phyloP scores from a whole-genome alignment of 352 stramenopile genomes.

The Phytophthora rubi region DNA sequence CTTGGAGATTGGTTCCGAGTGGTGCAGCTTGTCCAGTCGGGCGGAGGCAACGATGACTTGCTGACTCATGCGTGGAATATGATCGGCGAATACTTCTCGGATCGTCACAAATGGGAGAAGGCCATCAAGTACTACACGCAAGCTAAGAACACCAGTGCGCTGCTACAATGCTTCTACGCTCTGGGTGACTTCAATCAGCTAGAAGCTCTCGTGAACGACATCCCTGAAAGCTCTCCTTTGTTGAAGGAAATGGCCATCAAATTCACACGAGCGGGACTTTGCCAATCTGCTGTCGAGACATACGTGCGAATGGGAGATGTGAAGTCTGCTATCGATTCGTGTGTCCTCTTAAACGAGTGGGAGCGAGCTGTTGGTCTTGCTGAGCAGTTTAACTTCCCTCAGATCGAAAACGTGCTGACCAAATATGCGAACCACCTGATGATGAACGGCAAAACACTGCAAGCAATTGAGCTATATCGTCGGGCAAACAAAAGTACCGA shows the following conservation, averaged over 20 bases:
- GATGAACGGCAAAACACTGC: conserved; percentile 84
- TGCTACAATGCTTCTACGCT: conserved; percentile 92
- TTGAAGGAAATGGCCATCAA: conserved; percentile 88
- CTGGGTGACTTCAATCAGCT: conserved; percentile 91
- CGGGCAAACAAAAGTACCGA: conserved; percentile 93
- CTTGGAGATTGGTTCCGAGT: conserved; percentile 95
- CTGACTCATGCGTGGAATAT: conserved; percentile 86
- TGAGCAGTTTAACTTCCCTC: conserved; percentile 92
- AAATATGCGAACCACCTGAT: conserved; percentile 91
- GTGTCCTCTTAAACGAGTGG: conserved; percentile 94
- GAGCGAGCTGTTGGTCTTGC: conserved; percentile 90
- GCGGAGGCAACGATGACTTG: conserved; percentile 83
- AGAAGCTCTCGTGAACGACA: conserved; percentile 80
- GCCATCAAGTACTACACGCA: conserved; percentile 93
- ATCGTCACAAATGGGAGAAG: conserved; percentile 93
- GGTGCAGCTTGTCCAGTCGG: conserved; percentile 81
- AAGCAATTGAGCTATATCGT: conserved; percentile 93
- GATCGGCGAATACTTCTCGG: conserved; percentile 92
- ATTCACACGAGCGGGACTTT: conserved; percentile 89
- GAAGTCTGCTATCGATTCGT: conserved; percentile 94
- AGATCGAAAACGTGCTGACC: conserved; percentile 93
- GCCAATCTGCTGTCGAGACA: conserved; percentile 80
- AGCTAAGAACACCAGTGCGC: conserved; percentile 72
- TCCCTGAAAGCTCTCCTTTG: conserved; percentile 83
- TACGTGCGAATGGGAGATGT: conserved; percentile 91